Conservation (phyloP, 306 rosid species). For the Vigna unguiculata region DNA sequence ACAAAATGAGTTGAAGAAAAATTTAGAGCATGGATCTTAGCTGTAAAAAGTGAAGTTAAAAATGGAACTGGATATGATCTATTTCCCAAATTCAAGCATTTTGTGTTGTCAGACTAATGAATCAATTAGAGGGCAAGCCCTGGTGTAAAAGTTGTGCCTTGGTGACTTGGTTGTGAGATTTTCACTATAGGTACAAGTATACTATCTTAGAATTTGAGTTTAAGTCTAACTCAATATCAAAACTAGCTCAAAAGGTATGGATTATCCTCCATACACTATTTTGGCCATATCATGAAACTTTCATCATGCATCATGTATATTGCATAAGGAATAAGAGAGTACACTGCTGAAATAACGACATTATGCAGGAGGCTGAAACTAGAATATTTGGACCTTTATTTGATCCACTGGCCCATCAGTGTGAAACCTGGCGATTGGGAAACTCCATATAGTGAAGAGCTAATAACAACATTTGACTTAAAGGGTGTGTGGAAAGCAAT, state of each 20-base stretch:
- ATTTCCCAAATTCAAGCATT: neutral
- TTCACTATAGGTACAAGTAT: neutral
- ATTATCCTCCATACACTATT: neutral
- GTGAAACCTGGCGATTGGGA: constrained; percentile 44
- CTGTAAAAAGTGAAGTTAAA: neutral
- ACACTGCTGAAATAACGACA: neutral
- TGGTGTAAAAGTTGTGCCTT: neutral
- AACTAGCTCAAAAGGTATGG: neutral
- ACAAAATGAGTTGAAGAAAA: neutral
- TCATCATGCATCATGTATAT: neutral
- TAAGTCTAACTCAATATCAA: neutral
- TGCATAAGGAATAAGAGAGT: neutral
- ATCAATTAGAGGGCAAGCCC: neutral
- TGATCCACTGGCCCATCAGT: constrained; percentile 57
- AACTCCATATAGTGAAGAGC: constrained; percentile 30
- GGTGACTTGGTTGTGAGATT: neutral
- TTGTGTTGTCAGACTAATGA: neutral
- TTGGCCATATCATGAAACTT: no score
- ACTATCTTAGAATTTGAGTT: neutral
- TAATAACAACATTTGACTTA: constrained; percentile 41
- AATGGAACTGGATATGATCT: neutral
- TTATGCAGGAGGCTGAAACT: constrained; percentile 43
- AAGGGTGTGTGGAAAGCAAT: constrained; percentile 54
- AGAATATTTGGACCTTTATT: constrained; percentile 55
- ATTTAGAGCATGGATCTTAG: neutral